These are phyloP conservation scores for Neoascochyta sp. DNA, from an alignment of 2,329 filamentous ascomycete genomes.

Conservation along the genomic window DNA sequence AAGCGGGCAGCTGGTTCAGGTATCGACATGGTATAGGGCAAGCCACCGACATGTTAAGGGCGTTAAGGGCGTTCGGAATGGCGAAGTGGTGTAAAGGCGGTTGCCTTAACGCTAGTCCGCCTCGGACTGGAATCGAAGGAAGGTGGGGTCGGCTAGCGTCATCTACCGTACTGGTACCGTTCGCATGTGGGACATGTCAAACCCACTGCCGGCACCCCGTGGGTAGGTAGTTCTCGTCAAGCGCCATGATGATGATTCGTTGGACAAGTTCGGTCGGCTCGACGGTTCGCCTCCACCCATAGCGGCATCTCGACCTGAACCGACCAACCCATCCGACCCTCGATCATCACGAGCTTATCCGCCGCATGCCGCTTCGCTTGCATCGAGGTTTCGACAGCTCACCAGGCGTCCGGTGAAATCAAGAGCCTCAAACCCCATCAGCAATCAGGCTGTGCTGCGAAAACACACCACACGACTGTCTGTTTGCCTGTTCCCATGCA, in stretches of 20 bases:
- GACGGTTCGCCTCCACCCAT: too few relatives aligned
- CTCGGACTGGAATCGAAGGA: slow-evolving; percentile 1
- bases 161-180: slow-evolving; percentile 2
- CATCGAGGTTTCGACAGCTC: slow-evolving; percentile 7
- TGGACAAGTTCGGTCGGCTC: too few relatives aligned
- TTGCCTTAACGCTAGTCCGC: slow-evolving; percentile 2
- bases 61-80: slow-evolving; percentile 3
- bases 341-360: slow-evolving; percentile 9
- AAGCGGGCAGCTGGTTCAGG: slow-evolving; percentile 2
- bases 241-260: too few relatives aligned
- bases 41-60: slow-evolving; percentile 1
- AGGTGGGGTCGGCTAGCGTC: slow-evolving; percentile 1
- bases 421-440: slow-evolving; percentile 10
- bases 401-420: slow-evolving; percentile 15
- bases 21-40: slow-evolving; percentile 2
- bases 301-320: slow-evolving; percentile 1
- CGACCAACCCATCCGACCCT: slow-evolving; percentile 4
- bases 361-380: slow-evolving; percentile 10
- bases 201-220: not conserved
- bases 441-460: slow-evolving; percentile 2
- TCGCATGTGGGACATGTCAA: slow-evolving; percentile 3
- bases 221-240: slow-evolving; percentile 1
- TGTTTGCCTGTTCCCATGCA: slow-evolving; percentile 12
- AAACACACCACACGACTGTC: slow-evolving; percentile 1
- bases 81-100: not conserved